Conservation (phyloP, 495 filamentous ascomycete genomes). For the Cryomyces minteri region DNA sequence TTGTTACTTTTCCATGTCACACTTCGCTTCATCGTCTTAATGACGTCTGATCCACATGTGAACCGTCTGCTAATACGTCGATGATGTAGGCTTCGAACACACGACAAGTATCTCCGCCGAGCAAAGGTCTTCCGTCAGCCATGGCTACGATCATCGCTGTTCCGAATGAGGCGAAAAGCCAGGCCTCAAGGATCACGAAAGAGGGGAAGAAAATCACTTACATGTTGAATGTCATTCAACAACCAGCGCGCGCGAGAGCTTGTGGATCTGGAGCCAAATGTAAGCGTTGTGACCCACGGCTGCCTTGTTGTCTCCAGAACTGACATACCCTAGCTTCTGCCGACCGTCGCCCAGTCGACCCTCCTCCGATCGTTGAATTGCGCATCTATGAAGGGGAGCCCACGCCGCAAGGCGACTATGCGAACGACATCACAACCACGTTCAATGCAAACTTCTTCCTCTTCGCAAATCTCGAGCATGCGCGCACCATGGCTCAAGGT, state of each 20-base stretch:
- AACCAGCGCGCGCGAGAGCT: slow-evolving; percentile 87
- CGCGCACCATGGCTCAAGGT: slow-evolving; percentile 68
- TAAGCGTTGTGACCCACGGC: slow-evolving; percentile 24
- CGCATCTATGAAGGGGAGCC: slow-evolving; percentile 69
- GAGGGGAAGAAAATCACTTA: slow-evolving; percentile 73
- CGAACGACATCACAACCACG: slow-evolving; percentile 67
- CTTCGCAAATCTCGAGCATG: slow-evolving; percentile 78
- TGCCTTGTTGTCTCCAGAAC: neutral
- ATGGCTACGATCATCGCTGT: slow-evolving; percentile 29
- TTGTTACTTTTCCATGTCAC: too few species aligned
- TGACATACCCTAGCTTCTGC: slow-evolving; percentile 49
- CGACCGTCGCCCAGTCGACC: slow-evolving; percentile 90
- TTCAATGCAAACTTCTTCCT: slow-evolving; percentile 98
- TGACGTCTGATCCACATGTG: too few species aligned
- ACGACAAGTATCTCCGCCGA: too few species aligned
- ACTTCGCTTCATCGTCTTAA: too few species aligned
- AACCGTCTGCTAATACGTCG: too few species aligned
- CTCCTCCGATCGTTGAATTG: slow-evolving; percentile 88
- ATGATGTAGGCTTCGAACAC: too few species aligned
- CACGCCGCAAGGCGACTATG: slow-evolving; percentile 23
- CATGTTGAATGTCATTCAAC: slow-evolving; percentile 71
- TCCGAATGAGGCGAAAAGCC: slow-evolving; percentile 38
- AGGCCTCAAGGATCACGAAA: slow-evolving; percentile 47
- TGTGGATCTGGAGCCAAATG: slow-evolving; percentile 93
- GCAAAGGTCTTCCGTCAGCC: too few species aligned